Conservation (phyloP, 352 stramenopile species). For the Aphanomyces invadans region DNA sequence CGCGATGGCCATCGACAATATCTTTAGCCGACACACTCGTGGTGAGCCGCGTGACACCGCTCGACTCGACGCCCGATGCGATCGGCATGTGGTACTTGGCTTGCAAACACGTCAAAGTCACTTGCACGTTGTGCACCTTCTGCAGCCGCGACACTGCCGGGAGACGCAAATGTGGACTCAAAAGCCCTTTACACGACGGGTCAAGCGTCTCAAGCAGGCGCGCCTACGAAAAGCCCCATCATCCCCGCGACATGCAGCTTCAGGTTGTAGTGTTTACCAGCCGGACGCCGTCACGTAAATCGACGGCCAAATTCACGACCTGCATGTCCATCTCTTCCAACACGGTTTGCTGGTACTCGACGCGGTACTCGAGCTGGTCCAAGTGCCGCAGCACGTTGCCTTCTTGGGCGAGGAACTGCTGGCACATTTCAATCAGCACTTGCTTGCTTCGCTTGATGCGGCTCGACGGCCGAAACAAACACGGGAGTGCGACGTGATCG, state of each 20-base stretch:
- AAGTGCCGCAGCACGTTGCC: constrained; percentile 94
- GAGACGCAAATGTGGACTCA: constrained; percentile 66
- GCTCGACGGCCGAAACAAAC: constrained; percentile 71
- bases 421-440: constrained; percentile 88
- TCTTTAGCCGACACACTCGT: constrained; percentile 80
- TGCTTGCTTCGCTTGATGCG: constrained; percentile 87
- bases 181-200: not conserved
- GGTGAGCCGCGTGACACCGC: not conserved
- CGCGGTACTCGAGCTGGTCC: constrained; percentile 71
- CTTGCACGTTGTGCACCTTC: constrained; percentile 95
- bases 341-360: constrained; percentile 86
- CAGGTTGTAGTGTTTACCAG: too few relatives aligned
- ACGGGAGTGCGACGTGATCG: constrained; percentile 75
- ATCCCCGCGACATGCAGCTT: too few relatives aligned
- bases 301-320: constrained; percentile 87
- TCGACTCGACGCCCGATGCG: not conserved
- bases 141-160: constrained; percentile 91
- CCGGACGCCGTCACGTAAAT: constrained; percentile 94
- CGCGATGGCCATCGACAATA: constrained; percentile 93
- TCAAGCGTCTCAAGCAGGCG: constrained; percentile 90
- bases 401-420: constrained; percentile 89
- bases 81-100: constrained; percentile 47
- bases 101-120: constrained; percentile 81
- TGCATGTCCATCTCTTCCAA: constrained; percentile 93
- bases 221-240: not conserved